A percentile compares a stretch with the other conserved stretches of the same genome.
These are phyloP conservation scores for Euryodendron excelsum DNA, from an alignment of 148 eudicot genomes.

Conservation along the genomic window DNA sequence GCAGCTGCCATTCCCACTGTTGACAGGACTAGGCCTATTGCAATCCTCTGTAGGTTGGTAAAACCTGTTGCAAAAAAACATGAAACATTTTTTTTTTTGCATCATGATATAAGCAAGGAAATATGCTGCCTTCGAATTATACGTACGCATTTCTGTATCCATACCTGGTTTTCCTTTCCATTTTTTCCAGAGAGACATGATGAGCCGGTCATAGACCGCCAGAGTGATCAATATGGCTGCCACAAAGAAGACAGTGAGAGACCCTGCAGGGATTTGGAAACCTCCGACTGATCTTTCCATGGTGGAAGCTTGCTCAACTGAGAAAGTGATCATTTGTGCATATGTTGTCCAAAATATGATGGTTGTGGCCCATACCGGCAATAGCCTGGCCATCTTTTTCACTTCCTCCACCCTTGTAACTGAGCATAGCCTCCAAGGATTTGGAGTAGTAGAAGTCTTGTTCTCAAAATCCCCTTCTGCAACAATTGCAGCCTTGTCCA, in stretches of 20 bases:
- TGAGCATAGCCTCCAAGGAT: conserved; percentile 80
- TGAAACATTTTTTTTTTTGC: too few species aligned
- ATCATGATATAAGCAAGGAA: too few species aligned
- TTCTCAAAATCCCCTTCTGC: conserved; percentile 53
- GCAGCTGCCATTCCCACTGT: conserved; percentile 68
- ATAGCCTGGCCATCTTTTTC: conserved; percentile 66
- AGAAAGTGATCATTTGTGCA: conserved; percentile 86
- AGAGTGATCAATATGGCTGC: conserved; percentile 60
- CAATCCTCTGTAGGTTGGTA: conserved; percentile 60
- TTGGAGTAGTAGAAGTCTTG: conserved; percentile 21
- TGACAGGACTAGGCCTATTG: conserved; percentile 58
- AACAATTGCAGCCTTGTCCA: conserved; percentile 95
- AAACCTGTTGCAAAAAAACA: conserved; percentile 40
- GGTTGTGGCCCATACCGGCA: conserved; percentile 88
- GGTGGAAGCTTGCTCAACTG: conserved; percentile 76
- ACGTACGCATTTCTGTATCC: neutral
- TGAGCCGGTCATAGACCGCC: conserved; percentile 57
- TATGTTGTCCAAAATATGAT: conserved; percentile 79
- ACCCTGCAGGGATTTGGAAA: conserved; percentile 74
- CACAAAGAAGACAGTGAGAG: conserved; percentile 73
- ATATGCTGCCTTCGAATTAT: too few species aligned
- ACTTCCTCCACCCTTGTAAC: conserved; percentile 82
- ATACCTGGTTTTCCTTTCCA: conserved; percentile 67
- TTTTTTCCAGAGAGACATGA: conserved; percentile 61
- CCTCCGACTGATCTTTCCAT: conserved; percentile 60